Evolutionary conservation across 176 grass and related monocot genomes (phyloP).

Genomic region (Triticum urartu): DNA sequence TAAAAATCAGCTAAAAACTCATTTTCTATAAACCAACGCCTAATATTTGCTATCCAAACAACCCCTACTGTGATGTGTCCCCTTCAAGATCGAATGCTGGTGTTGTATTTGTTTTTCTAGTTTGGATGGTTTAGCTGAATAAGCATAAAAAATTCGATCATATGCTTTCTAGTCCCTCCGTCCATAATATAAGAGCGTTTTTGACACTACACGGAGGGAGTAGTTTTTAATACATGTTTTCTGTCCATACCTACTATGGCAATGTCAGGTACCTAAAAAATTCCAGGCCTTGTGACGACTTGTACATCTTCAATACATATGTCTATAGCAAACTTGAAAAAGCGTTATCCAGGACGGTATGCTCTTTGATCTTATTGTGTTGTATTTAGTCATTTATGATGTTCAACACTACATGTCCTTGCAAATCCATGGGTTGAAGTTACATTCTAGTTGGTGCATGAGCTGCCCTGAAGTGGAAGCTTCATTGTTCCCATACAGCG

Average conservation of each 20-base stretch:
- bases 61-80: not conserved
- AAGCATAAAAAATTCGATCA: constrained; percentile 6
- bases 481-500: not conserved
- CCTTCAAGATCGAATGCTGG: not conserved
- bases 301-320: constrained; percentile 75
- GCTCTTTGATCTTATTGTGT: constrained; percentile 7
- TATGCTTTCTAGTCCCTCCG: not conserved
- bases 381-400: not conserved
- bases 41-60: too few relatives aligned
- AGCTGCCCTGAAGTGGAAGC: constrained; percentile 20
- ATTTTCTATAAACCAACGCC: too few relatives aligned
- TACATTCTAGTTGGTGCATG: not conserved
- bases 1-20: too few relatives aligned
- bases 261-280: constrained; percentile 63
- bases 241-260: constrained; percentile 28
- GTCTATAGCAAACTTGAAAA: constrained; percentile 74
- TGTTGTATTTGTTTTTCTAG: not conserved
- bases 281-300: constrained; percentile 28
- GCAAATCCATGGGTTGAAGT: not conserved
- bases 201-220: too few relatives aligned
- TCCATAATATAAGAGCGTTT: too few relatives aligned
- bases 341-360: constrained; percentile 45
- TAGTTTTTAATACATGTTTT: constrained; percentile 18
- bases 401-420: not conserved
- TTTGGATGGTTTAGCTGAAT: not conserved